Evolutionary conservation across 768 basidiomycete genomes (phyloP).

Genomic region (Suillus clintonianus): DNA sequence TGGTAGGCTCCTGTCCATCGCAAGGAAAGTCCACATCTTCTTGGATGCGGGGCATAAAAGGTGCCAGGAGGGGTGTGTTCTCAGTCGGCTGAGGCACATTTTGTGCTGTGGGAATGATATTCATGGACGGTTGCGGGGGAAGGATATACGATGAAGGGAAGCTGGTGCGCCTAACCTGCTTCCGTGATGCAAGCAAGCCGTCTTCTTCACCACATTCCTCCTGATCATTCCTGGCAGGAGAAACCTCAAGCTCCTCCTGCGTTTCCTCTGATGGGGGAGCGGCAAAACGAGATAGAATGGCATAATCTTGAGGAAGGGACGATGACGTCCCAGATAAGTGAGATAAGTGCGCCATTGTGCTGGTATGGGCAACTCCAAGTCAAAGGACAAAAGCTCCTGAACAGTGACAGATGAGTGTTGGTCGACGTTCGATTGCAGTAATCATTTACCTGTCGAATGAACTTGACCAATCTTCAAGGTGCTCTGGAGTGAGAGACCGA

Average conservation of each 20-base stretch:
- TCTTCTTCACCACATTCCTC: background rate
- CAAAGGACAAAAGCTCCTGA: background rate
- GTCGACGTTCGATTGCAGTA: too few species aligned
- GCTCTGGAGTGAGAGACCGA: background rate
- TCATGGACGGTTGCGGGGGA: conserved; percentile 22
- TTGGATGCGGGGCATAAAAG: conserved; percentile 53
- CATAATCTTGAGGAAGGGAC: conserved; percentile 64
- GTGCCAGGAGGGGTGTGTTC: conserved; percentile 57
- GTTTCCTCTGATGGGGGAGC: conserved; percentile 12
- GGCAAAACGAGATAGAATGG: conserved; percentile 52
- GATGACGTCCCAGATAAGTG: conserved; percentile 34
- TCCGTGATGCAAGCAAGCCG: background rate
- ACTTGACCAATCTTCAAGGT: background rate
- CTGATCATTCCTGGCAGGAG: conserved; percentile 7
- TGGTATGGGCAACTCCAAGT: background rate
- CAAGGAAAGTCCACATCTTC: conserved; percentile 36
- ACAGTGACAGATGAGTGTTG: background rate
- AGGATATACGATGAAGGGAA: conserved; percentile 35
- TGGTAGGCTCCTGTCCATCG: conserved; percentile 28
- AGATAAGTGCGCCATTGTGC: background rate
- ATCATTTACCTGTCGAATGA: background rate
- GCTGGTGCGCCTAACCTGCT: conserved; percentile 17
- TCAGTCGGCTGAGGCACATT: conserved; percentile 34
- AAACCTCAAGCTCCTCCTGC: conserved; percentile 3
- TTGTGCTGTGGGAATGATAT: conserved; percentile 24